Conservation (phyloP, 2,329 filamentous ascomycete species). For the Cucurbitaria berberidis region DNA sequence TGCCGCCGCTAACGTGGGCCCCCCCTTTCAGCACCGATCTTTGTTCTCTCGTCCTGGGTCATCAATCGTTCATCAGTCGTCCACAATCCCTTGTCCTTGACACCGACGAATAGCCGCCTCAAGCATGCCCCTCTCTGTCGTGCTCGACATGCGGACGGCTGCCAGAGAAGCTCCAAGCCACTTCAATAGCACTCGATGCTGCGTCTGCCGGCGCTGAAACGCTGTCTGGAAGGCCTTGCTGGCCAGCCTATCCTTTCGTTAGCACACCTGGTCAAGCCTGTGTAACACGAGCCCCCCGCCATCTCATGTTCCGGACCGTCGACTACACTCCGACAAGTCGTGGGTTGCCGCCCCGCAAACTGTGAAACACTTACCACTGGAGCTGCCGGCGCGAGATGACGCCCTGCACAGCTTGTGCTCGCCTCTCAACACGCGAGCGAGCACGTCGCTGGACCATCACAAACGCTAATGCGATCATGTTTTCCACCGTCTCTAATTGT, state of each 20-base stretch:
- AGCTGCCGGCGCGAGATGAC: constrained; percentile 66
- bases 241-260: constrained; percentile 62
- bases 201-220: constrained; percentile 73
- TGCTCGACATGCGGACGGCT: constrained; percentile 32
- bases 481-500: constrained; percentile 63
- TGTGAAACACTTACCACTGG: constrained; percentile 61
- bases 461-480: constrained; percentile 69
- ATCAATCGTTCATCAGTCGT: too few relatives aligned
- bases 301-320: constrained; percentile 23
- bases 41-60: background rate
- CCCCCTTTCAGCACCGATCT: constrained; percentile 12
- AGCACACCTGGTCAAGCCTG: constrained; percentile 13
- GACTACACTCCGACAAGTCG: constrained; percentile 17
- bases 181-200: constrained; percentile 66
- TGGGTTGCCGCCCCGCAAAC: constrained; percentile 19
- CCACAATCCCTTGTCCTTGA: constrained; percentile 5
- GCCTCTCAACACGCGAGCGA: constrained; percentile 47
- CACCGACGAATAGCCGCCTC: constrained; percentile 26
- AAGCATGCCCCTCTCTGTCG: constrained; percentile 40
- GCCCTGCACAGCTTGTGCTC: constrained; percentile 45
- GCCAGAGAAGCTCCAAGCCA: constrained; percentile 65
- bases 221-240: constrained; percentile 73
- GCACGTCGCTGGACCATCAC: constrained; percentile 65
- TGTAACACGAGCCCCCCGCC: constrained; percentile 24
- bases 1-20: constrained; percentile 20